A percentile compares a stretch with the other conserved stretches of the same genome.
Evolutionary conservation across 257 asterid species (phyloP).

Genomic region (Phtheirospermum japonicum): DNA sequence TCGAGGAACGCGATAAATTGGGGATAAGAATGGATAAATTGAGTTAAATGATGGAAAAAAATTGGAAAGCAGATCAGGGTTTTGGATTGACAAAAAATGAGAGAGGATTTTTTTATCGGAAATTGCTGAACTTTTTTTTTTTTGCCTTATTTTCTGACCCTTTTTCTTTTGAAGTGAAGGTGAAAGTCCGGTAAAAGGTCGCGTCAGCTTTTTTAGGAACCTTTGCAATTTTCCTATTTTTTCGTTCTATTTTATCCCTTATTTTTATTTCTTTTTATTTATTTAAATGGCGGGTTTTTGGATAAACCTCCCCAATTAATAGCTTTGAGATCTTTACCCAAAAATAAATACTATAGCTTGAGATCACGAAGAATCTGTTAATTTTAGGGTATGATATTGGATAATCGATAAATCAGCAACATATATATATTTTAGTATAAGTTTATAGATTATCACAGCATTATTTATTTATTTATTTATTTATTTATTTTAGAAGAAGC

Average conservation of each 20-base stretch:
- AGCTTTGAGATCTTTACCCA: neutral
- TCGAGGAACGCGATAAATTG: neutral
- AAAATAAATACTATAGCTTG: neutral
- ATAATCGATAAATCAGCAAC: no score
- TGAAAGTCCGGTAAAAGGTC: constrained; percentile 14
- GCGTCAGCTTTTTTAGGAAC: constrained; percentile 1
- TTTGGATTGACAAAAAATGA: constrained; percentile 22
- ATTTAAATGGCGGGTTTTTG: neutral
- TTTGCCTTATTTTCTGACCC: neutral
- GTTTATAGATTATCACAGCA: no score
- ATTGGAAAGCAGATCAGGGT: constrained; percentile 22
- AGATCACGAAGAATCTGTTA: neutral
- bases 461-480: no score
- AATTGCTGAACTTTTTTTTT: neutral
- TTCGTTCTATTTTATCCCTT: neutral
- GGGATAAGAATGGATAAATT: neutral
- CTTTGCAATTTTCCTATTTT: neutral
- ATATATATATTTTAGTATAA: no score
- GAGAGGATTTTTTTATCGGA: neutral
- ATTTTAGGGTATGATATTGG: no score
- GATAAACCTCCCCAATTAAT: neutral
- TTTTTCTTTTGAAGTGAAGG: neutral
- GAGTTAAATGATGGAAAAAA: constrained; percentile 5
- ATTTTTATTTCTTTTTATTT: no score
- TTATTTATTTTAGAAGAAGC: no score